Conservation (phyloP, 2,329 filamentous ascomycete species). For the Tympanopsis confertula region DNA sequence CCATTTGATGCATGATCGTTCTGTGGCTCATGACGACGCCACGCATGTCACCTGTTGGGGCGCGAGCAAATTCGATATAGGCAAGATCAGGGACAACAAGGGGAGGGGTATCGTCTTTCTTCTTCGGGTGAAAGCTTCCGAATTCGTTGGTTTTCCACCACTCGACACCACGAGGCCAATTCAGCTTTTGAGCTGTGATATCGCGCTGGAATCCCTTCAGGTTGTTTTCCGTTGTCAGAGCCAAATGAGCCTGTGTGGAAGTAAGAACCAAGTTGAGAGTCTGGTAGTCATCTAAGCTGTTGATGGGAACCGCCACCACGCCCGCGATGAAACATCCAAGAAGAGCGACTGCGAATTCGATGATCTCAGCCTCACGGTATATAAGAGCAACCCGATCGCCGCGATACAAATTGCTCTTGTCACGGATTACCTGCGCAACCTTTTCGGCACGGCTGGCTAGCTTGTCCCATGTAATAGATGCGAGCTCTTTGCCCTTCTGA, state of each 20-base stretch:
- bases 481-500: slow-evolving; percentile 87
- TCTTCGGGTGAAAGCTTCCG: slow-evolving; percentile 89
- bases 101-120: slow-evolving; percentile 63
- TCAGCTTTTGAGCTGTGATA: slow-evolving; percentile 46
- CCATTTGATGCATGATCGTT: slow-evolving; percentile 99
- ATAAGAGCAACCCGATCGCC: slow-evolving; percentile 92
- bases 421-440: slow-evolving; percentile 92
- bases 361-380: slow-evolving; percentile 88
- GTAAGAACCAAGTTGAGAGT: slow-evolving; percentile 88
- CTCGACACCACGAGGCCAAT: slow-evolving; percentile 95
- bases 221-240: slow-evolving; percentile 95
- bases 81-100: slow-evolving; percentile 83
- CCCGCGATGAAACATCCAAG: slow-evolving; percentile 96
- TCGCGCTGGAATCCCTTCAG: slow-evolving; percentile 93
- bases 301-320: slow-evolving; percentile 95
- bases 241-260: slow-evolving; percentile 91
- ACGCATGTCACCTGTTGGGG: slow-evolving; percentile 84
- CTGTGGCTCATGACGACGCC: slow-evolving; percentile 94
- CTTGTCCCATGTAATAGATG: slow-evolving; percentile 97
- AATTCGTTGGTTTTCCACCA: slow-evolving; percentile 99
- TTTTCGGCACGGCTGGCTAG: slow-evolving; percentile 88
- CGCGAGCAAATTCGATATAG: slow-evolving; percentile 95
- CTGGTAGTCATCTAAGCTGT: slow-evolving; percentile 90
- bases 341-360: slow-evolving; percentile 92
- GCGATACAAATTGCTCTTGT: slow-evolving; percentile 94